Conservation (phyloP, 2,329 filamentous ascomycete genomes). For the Monilinia fructigena region DNA sequence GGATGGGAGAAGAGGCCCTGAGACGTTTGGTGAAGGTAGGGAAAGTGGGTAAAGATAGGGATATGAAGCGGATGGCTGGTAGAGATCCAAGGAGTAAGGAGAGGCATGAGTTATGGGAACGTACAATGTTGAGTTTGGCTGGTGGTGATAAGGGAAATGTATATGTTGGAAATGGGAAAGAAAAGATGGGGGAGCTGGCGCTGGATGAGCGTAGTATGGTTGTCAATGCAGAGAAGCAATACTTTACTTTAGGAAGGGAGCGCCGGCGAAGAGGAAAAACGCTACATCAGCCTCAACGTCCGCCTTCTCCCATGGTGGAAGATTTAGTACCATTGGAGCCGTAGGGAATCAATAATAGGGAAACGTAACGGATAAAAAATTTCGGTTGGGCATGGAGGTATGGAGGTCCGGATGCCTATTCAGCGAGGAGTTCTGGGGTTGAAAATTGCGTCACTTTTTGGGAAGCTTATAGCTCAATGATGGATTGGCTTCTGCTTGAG, state of each 20-base stretch:
- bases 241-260: slow-evolving; percentile 52
- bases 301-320: slow-evolving; percentile 1
- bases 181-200: slow-evolving; percentile 20
- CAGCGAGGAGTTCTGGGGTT: slow-evolving; percentile 17
- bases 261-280: slow-evolving; percentile 30
- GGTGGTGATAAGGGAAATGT: slow-evolving; percentile 27
- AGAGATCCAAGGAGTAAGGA: slow-evolving; percentile 52
- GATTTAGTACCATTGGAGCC: slow-evolving; percentile 17
- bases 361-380: slow-evolving; percentile 13
- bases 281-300: slow-evolving; percentile 11
- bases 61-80: slow-evolving; percentile 54
- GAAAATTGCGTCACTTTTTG: slow-evolving; percentile 6
- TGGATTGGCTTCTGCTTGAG: slow-evolving; percentile 2
- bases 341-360: neutral
- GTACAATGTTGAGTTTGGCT: slow-evolving; percentile 55
- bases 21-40: slow-evolving; percentile 59
- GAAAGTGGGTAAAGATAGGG: slow-evolving; percentile 64
- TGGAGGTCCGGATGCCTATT: neutral
- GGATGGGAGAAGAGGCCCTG: slow-evolving; percentile 62
- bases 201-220: slow-evolving; percentile 65
- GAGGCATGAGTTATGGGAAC: slow-evolving; percentile 60
- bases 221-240: slow-evolving; percentile 56
- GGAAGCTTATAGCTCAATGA: neutral
- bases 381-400: slow-evolving; percentile 1
- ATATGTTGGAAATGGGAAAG: slow-evolving; percentile 28